These are phyloP conservation scores for Podaxis sp. DNA, from an alignment of 768 basidiomycete genomes.

Conservation along the genomic window DNA sequence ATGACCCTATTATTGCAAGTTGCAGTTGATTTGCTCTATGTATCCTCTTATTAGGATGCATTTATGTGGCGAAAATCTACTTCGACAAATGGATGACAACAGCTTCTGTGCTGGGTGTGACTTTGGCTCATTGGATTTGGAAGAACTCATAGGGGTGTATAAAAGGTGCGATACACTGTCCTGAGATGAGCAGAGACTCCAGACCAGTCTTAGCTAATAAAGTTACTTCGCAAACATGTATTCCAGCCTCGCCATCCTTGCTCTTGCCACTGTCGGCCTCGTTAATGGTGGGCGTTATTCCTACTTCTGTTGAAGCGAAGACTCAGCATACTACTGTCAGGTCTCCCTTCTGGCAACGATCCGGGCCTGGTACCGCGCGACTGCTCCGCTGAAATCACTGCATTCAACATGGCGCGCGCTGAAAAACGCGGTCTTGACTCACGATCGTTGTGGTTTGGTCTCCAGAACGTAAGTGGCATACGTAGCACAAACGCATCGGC, in stretches of 20 bases:
- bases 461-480: slow-evolving; percentile 20
- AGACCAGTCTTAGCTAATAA: neutral
- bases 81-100: neutral
- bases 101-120: slow-evolving; percentile 3
- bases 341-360: slow-evolving; percentile 8
- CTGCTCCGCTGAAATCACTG: slow-evolving; percentile 23
- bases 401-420: slow-evolving; percentile 17
- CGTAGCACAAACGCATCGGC: neutral
- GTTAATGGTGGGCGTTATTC: slow-evolving; percentile 6
- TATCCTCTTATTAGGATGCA: slow-evolving; percentile 1
- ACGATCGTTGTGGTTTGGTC: slow-evolving; percentile 20
- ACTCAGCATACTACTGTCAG: neutral
- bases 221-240: neutral
- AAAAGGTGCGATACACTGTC: neutral
- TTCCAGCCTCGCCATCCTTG: slow-evolving; percentile 5
- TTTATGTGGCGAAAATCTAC: neutral
- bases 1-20: neutral
- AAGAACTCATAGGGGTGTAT: neutral
- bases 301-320: neutral
- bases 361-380: slow-evolving; percentile 16
- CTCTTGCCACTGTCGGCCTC: neutral
- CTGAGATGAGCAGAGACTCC: neutral
- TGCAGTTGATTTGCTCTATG: neutral
- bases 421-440: slow-evolving; percentile 22
- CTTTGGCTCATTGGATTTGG: slow-evolving; percentile 7